Conservation (phyloP, 306 rosid species). For the Castanea crenata region DNA sequence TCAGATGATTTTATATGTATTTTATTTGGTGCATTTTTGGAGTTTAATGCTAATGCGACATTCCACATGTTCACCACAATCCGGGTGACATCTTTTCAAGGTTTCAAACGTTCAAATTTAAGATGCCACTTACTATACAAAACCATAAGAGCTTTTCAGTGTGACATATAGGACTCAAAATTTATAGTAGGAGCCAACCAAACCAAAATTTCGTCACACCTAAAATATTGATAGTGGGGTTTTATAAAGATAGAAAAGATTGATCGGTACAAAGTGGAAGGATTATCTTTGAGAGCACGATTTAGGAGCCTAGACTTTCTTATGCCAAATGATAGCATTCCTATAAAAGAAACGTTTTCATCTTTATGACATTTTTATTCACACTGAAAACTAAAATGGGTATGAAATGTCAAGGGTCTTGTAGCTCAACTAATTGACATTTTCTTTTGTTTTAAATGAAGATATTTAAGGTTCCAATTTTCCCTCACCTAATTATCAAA, state of each 20-base stretch:
- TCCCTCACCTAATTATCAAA: too few relatives aligned
- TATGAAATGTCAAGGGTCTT: too few relatives aligned
- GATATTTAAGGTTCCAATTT: too few relatives aligned
- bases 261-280: too few relatives aligned
- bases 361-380: too few relatives aligned
- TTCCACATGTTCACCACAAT: constrained; percentile 40
- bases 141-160: background rate
- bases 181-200: background rate
- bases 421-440: too few relatives aligned
- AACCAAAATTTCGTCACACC: background rate
- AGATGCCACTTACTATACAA: background rate
- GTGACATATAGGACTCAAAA: background rate
- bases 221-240: background rate
- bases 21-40: constrained; percentile 36
- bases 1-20: background rate
- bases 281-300: too few relatives aligned
- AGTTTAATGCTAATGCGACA: constrained; percentile 14
- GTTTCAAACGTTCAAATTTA: constrained; percentile 9
- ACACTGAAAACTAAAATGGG: too few relatives aligned
- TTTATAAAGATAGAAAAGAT: background rate
- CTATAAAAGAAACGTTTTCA: too few relatives aligned
- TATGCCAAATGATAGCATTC: too few relatives aligned
- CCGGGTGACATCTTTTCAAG: constrained; percentile 9
- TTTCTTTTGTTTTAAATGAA: too few relatives aligned
- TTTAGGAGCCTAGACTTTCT: too few relatives aligned